Evolutionary conservation across 805 yeast species (phyloP).

Genomic region (Metschnikowia lochheadii): DNA sequence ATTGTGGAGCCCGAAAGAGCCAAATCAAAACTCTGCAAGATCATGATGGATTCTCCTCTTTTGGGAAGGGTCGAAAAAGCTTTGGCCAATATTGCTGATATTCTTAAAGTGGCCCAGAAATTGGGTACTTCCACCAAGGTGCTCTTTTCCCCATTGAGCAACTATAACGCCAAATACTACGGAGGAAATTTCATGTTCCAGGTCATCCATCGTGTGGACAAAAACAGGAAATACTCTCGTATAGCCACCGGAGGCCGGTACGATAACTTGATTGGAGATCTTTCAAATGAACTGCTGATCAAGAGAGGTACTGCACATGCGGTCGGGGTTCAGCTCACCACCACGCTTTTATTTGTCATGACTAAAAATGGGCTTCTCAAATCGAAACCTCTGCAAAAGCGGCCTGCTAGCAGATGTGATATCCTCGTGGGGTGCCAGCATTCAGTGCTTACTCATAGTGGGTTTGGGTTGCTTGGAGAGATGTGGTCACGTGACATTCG

Average conservation of each 20-base stretch:
- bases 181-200: conserved; percentile 85
- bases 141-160: conserved; percentile 74
- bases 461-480: conserved; percentile 56
- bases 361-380: conserved; percentile 24
- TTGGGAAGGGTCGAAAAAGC: conserved; percentile 59
- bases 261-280: conserved; percentile 63
- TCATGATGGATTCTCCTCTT: conserved; percentile 72
- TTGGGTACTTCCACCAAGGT: conserved; percentile 59
- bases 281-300: conserved; percentile 47
- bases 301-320: conserved; percentile 41
- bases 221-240: conserved; percentile 38
- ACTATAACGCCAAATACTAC: conserved; percentile 78
- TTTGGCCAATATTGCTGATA: conserved; percentile 56
- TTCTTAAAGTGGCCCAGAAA: conserved; percentile 48
- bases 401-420: conserved; percentile 61
- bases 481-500: conserved; percentile 79
- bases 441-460: conserved; percentile 52
- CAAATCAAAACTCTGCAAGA: conserved; percentile 54
- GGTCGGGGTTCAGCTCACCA: conserved; percentile 83
- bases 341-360: conserved; percentile 33
- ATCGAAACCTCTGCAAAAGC: conserved; percentile 36
- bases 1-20: conserved; percentile 64
- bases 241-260: conserved; percentile 95
- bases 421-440: conserved; percentile 72
- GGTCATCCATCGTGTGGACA: conserved; percentile 64